Evolutionary conservation across 2,329 filamentous ascomycete species (phyloP).

Genomic region (Sclerotinia trifoliorum): DNA sequence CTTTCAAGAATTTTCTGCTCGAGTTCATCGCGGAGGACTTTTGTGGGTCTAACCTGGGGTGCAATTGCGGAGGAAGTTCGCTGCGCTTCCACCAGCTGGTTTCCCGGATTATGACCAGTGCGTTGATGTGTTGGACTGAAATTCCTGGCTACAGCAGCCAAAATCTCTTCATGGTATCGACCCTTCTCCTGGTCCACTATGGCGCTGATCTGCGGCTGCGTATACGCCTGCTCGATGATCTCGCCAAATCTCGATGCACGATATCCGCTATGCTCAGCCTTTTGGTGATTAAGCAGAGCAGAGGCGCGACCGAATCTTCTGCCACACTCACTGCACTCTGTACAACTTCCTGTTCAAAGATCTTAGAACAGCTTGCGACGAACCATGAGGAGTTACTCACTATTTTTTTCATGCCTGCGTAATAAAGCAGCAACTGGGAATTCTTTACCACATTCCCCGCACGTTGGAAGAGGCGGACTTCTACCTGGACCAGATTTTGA

Average conservation of each 20-base stretch:
- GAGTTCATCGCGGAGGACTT: neutral
- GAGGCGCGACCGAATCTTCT: neutral
- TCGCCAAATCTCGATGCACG: neutral
- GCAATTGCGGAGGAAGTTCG: neutral
- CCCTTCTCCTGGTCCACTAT: neutral
- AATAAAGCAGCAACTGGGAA: neutral
- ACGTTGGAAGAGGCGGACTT: neutral
- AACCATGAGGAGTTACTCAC: neutral
- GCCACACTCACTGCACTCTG: slow-evolving; percentile 5
- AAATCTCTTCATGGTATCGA: too few species aligned
- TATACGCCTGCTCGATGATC: neutral
- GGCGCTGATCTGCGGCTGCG: neutral
- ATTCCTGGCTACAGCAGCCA: neutral
- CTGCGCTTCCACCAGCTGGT: neutral
- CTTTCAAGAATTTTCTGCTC: neutral
- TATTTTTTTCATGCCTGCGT: slow-evolving; percentile 5
- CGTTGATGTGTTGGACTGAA: neutral
- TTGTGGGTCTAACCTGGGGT: neutral
- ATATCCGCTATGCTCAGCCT: slow-evolving; percentile 9
- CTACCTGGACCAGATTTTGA: neutral
- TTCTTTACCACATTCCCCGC: neutral
- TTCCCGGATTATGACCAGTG: neutral
- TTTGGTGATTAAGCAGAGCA: neutral
- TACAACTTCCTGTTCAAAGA: neutral
- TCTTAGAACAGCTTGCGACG: neutral